Conservation (phyloP, 306 rosid species). For the Urtica urens region DNA sequence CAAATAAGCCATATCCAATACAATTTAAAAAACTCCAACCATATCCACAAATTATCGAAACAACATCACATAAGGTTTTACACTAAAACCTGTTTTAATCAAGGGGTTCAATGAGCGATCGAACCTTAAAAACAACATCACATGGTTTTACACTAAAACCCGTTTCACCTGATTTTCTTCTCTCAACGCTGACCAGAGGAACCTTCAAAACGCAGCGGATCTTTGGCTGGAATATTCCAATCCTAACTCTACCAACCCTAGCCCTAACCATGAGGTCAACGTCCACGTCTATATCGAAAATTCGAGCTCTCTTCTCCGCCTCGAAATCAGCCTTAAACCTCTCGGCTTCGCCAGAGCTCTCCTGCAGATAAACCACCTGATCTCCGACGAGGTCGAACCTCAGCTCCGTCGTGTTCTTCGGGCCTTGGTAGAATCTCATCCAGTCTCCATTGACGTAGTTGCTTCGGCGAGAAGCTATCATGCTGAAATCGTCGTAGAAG, state of each 20-base stretch:
- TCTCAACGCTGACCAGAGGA: background rate
- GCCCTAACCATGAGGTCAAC: background rate
- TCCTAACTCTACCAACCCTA: background rate
- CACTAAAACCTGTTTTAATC: background rate
- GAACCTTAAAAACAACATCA: background rate
- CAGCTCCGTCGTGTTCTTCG: slow-evolving; percentile 29
- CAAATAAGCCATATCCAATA: too few relatives aligned
- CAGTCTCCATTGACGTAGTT: slow-evolving; percentile 4
- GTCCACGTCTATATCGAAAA: slow-evolving; percentile 23
- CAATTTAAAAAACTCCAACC: too few relatives aligned
- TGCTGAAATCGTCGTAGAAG: slow-evolving; percentile 36
- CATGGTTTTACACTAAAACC: background rate
- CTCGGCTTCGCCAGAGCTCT: background rate
- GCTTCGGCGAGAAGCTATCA: slow-evolving; percentile 15
- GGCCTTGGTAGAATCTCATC: slow-evolving; percentile 32
- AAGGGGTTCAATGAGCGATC: background rate
- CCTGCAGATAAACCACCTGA: slow-evolving; percentile 4
- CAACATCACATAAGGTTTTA: too few relatives aligned
- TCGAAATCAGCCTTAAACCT: background rate
- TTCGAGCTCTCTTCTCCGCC: slow-evolving; percentile 14
- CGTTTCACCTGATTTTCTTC: background rate
- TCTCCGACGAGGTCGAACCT: slow-evolving; percentile 21
- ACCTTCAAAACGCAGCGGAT: background rate
- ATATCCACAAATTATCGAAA: too few relatives aligned
- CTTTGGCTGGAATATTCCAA: background rate